phyloP scores from a whole-genome alignment of 2,329 filamentous ascomycete species.

The Coniochaeta sp. region DNA sequence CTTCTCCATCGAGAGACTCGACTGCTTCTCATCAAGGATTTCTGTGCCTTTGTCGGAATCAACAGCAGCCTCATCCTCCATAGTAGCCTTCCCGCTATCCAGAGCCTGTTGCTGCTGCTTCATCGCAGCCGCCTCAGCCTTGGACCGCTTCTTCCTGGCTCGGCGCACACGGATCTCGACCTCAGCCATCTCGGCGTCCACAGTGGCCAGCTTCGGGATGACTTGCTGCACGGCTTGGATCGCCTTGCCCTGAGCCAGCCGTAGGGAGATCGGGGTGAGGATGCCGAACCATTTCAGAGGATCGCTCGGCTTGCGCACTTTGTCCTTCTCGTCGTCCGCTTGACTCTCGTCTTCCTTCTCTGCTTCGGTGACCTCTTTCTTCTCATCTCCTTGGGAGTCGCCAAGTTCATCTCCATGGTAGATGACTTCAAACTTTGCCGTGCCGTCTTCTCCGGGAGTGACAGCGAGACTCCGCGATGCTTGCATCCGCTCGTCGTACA shows the following conservation, averaged over 20 bases:
- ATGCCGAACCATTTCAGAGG: conserved; percentile 54
- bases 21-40: background rate
- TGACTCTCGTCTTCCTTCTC: conserved; percentile 1
- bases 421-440: conserved; percentile 14
- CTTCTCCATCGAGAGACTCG: background rate
- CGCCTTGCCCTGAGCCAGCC: conserved; percentile 52
- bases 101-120: conserved; percentile 14
- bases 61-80: background rate
- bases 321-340: conserved; percentile 5
- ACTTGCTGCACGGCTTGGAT: conserved; percentile 46
- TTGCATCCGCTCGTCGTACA: conserved; percentile 68
- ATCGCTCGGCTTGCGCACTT: conserved; percentile 27
- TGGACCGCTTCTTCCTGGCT: conserved; percentile 46
- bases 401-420: background rate
- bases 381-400: background rate
- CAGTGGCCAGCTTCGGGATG: conserved; percentile 47
- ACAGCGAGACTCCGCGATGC: conserved; percentile 25
- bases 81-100: background rate
- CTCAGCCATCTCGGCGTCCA: conserved; percentile 53
- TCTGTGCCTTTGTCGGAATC: background rate
- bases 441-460: background rate
- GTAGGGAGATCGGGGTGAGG: conserved; percentile 42
- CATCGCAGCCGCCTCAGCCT: conserved; percentile 29
- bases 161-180: conserved; percentile 63
- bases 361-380: conserved; percentile 2